These are phyloP conservation scores for Posidonia australis DNA, from an alignment of 106 monocot genomes.

Conservation along the genomic window DNA sequence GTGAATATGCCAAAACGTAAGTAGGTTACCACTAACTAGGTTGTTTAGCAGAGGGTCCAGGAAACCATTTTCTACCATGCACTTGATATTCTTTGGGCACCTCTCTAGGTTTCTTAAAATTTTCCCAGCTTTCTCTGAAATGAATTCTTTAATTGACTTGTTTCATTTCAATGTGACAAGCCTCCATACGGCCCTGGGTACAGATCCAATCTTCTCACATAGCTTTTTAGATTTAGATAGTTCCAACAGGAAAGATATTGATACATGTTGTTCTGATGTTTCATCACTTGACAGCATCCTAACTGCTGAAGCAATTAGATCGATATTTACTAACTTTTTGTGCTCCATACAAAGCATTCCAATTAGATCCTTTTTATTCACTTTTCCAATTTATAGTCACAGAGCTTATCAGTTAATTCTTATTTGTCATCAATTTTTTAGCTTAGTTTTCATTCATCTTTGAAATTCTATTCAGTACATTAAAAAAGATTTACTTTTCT, in stretches of 20 bases:
- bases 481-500: too few relatives aligned
- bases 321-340: slow-evolving; percentile 38
- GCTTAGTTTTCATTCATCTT: too few relatives aligned
- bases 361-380: neutral
- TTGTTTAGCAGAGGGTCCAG: slow-evolving; percentile 52
- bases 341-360: slow-evolving; percentile 4
- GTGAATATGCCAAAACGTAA: neutral
- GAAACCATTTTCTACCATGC: slow-evolving; percentile 56
- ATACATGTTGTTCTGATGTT: slow-evolving; percentile 25
- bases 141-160: slow-evolving; percentile 17
- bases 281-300: slow-evolving; percentile 49
- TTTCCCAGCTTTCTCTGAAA: slow-evolving; percentile 33
- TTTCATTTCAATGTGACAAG: slow-evolving; percentile 41
- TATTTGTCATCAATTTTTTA: too few relatives aligned
- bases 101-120: slow-evolving; percentile 51
- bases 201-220: slow-evolving; percentile 32
- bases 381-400: too few relatives aligned
- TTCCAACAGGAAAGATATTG: slow-evolving; percentile 50
- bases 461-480: too few relatives aligned
- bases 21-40: slow-evolving; percentile 12
- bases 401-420: too few relatives aligned
- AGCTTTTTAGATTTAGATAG: slow-evolving; percentile 39
- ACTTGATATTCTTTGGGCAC: slow-evolving; percentile 38
- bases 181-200: slow-evolving; percentile 32
- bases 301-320: slow-evolving; percentile 24